Evolutionary conservation across 2,329 filamentous ascomycete genomes (phyloP).

Genomic region (Fusarium papillatum): DNA sequence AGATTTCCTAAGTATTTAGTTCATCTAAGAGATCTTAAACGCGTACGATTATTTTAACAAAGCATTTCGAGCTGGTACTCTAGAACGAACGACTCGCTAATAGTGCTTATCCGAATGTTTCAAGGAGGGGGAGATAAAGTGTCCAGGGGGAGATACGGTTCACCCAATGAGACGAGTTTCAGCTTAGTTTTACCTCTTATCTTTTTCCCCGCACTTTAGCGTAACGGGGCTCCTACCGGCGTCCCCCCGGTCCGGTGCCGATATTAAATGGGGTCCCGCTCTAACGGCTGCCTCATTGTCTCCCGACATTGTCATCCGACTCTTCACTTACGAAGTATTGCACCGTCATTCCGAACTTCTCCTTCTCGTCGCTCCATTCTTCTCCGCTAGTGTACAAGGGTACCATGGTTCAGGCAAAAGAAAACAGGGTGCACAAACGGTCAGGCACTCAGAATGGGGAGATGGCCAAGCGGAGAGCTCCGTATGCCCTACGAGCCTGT

Average conservation of each 20-base stretch:
- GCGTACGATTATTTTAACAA: neutral
- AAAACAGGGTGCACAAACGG: neutral
- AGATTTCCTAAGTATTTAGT: neutral
- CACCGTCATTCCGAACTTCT: neutral
- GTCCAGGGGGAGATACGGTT: neutral
- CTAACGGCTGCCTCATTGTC: neutral
- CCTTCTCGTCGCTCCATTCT: neutral
- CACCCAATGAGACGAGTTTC: neutral
- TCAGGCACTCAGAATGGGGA: neutral
- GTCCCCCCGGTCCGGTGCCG: neutral
- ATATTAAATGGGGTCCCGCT: neutral
- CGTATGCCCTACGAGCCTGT: slow-evolving; percentile 39
- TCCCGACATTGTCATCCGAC: neutral
- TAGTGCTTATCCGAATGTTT: neutral
- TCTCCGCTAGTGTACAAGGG: neutral
- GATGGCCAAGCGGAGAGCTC: slow-evolving; percentile 21
- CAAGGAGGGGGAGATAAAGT: neutral
- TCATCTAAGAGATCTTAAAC: neutral
- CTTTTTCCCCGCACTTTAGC: neutral
- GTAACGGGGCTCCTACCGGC: neutral
- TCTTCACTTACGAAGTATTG: neutral
- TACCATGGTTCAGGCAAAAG: neutral
- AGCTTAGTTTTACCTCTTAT: neutral
- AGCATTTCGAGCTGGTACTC: neutral
- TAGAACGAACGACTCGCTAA: neutral